A percentile compares a stretch with the other conserved stretches of the same genome.
These are phyloP conservation scores for Nitzschia putrida DNA, from an alignment of 108 stramenopile genomes.

Conservation along the genomic window DNA sequence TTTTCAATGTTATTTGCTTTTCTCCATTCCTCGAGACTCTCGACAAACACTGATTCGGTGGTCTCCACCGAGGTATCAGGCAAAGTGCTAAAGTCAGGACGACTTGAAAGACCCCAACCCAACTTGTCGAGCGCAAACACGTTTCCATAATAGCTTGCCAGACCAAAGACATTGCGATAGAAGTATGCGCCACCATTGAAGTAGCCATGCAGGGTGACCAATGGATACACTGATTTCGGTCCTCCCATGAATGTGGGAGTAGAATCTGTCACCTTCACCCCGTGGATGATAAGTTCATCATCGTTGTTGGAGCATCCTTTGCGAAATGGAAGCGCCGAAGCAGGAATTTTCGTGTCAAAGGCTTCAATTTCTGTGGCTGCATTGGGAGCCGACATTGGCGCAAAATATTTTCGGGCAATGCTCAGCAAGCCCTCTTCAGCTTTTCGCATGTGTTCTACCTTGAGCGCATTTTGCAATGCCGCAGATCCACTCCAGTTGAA, in stretches of 20 bases:
- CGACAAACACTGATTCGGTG: slow-evolving; percentile 85
- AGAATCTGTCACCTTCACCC: slow-evolving; percentile 30
- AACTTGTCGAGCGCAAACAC: slow-evolving; percentile 84
- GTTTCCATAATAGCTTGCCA: slow-evolving; percentile 51
- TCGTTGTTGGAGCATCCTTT: slow-evolving; percentile 26
- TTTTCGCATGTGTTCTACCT: slow-evolving; percentile 22
- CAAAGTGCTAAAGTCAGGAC: slow-evolving; percentile 55
- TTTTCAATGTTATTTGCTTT: slow-evolving; percentile 56
- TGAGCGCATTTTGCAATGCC: slow-evolving; percentile 7
- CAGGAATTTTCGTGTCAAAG: slow-evolving; percentile 56
- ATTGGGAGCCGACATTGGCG: background rate
- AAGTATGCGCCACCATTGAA: slow-evolving; percentile 86
- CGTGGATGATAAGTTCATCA: slow-evolving; percentile 44
- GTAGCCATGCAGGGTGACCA: slow-evolving; percentile 91
- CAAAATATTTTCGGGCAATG: slow-evolving; percentile 41
- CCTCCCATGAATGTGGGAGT: background rate
- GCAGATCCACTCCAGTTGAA: slow-evolving; percentile 18
- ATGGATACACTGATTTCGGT: slow-evolving; percentile 35
- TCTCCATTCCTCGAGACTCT: slow-evolving; percentile 83
- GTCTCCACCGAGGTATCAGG: slow-evolving; percentile 11
- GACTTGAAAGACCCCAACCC: slow-evolving; percentile 86
- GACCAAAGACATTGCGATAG: slow-evolving; percentile 78
- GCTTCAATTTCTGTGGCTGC: slow-evolving; percentile 2
- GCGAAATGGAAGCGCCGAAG: slow-evolving; percentile 37
- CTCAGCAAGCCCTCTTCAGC: slow-evolving; percentile 60